Evolutionary conservation across 1,284 basidiomycete species (phyloP).

Genomic region (Filobasidium uniguttulatum): DNA sequence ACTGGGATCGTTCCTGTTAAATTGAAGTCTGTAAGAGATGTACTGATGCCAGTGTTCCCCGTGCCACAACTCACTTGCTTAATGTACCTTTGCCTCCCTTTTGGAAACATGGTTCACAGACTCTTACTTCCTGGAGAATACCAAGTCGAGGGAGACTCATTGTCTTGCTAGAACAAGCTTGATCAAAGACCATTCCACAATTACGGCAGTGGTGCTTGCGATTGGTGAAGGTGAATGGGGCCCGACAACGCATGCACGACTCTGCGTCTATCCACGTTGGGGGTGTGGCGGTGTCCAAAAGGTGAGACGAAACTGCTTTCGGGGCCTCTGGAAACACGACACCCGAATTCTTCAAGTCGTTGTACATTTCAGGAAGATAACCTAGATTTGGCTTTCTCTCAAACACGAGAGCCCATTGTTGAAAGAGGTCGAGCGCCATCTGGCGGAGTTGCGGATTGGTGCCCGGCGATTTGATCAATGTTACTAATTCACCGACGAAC

Average conservation of each 20-base stretch:
- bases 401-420: slow-evolving; percentile 87
- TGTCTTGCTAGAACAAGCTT: slow-evolving; percentile 74
- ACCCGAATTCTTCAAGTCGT: slow-evolving; percentile 59
- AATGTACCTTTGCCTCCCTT: slow-evolving; percentile 45
- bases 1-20: slow-evolving; percentile 9
- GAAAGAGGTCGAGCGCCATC: slow-evolving; percentile 63
- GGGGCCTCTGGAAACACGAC: slow-evolving; percentile 34
- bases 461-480: slow-evolving; percentile 38
- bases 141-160: slow-evolving; percentile 86
- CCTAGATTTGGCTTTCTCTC: slow-evolving; percentile 61
- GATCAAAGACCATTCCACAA: slow-evolving; percentile 94
- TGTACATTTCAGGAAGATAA: slow-evolving; percentile 68
- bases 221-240: slow-evolving; percentile 86
- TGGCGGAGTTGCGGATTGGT: slow-evolving; percentile 73
- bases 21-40: not conserved
- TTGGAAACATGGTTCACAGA: slow-evolving; percentile 78
- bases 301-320: slow-evolving; percentile 20
- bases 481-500: slow-evolving; percentile 66
- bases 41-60: not conserved
- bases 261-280: slow-evolving; percentile 96
- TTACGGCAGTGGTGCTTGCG: slow-evolving; percentile 98
- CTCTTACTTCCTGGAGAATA: slow-evolving; percentile 81
- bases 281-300: slow-evolving; percentile 39
- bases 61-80: slow-evolving; percentile 17
- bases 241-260: slow-evolving; percentile 83